Percentiles rank a stretch among this genome's conserved stretches.
Conservation (phyloP, 202 grass and related monocot species). For the Setaria viridis region DNA sequence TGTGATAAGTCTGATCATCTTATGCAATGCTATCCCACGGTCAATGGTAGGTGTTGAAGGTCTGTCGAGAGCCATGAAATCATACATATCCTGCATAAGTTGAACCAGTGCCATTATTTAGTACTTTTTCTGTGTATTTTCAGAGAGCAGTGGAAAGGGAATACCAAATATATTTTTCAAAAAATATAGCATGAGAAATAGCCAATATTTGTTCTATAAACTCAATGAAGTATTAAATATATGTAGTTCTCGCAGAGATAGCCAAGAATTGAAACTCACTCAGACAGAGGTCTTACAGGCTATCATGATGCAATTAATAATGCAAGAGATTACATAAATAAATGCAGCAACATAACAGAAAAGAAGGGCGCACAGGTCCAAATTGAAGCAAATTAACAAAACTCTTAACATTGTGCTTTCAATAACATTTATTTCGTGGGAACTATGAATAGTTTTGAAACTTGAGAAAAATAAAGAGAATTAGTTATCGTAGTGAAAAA, state of each 20-base stretch:
- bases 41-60: slow-evolving; percentile 93
- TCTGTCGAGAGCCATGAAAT: slow-evolving; percentile 87
- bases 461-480: slow-evolving; percentile 29
- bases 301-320: not conserved
- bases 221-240: slow-evolving; percentile 17
- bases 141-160: slow-evolving; percentile 10
- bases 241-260: slow-evolving; percentile 23
- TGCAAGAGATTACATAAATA: slow-evolving; percentile 26
- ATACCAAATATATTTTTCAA: slow-evolving; percentile 25
- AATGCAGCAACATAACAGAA: slow-evolving; percentile 28
- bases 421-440: not conserved
- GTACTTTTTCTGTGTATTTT: slow-evolving; percentile 15
- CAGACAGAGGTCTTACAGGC: not conserved
- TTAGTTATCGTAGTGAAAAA: slow-evolving; percentile 24
- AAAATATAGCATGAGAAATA: slow-evolving; percentile 13
- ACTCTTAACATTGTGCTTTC: not conserved
- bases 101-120: slow-evolving; percentile 17
- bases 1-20: slow-evolving; percentile 98
- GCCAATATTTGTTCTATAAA: not conserved
- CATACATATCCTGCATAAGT: slow-evolving; percentile 91
- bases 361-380: not conserved
- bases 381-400: slow-evolving; percentile 17
- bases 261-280: not conserved
- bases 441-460: not conserved
- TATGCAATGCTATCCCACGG: slow-evolving; percentile 97